Base-by-base conservation (phyloP, 768 basidiomycete species). In the Collybia mongolica region DNA sequence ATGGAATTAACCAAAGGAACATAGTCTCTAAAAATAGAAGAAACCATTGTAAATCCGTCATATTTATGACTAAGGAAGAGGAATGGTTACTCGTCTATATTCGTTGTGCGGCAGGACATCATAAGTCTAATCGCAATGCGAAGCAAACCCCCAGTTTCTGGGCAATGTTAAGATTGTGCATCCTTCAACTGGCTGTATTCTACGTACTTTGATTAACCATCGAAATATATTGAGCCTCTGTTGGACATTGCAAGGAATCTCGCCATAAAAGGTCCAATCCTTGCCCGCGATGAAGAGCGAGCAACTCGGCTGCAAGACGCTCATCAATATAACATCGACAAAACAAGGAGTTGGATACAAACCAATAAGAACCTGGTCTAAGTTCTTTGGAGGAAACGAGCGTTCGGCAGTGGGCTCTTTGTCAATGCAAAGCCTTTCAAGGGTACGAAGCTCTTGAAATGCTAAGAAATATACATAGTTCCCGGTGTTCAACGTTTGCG, bases 401-500 rank as follows among this genome's bases (percentile, higher is more conserved):
- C 7, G 11, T 18, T 45, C 44, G 28, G 3, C 17, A 26, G 24
- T 26, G 7, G 24, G 7, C 18, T 23, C 45, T 6, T 18, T 38
- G 37, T 9, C 11, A 12, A 4, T n/a, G 37, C 7, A 26, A 26
- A 32, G 28, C n/a, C 32, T 8, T 14, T 15, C 17, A 23, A 26
- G 43, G 40, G 20, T n/a, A 5, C 15, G n/a, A 36, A 49, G 32
- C 57, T 94, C 90, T 54, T 92, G 80, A 64, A 86, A 93, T 0
- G 93, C 95, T 23, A 91, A 78, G 60, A 98, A 97, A 63, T 96
- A 97, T 24, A 93, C 91, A 57, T 96, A 97, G 62, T 97, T 96
- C 0, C 95, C 95, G 0, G 86, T 83, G 64, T 98, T 98, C 70
- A 98, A 93, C 0, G 94, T 95, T 62, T 97, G 95, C 1, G 95